Evolutionary conservation across 345 rosid genomes (phyloP).

Genomic region (Gossypium stocksii): DNA sequence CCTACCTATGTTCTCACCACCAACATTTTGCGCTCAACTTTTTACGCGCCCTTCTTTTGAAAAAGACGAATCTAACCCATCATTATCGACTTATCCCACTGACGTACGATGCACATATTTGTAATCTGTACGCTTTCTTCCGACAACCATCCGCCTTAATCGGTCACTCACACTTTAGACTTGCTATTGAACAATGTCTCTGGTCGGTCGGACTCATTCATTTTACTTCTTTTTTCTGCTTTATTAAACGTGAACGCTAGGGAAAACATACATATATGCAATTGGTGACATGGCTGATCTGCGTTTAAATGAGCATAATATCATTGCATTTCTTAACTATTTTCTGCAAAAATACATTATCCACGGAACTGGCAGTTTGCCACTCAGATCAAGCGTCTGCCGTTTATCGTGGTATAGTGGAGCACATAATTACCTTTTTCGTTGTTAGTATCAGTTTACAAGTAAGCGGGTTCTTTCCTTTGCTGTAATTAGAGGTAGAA

Average conservation of each 20-base stretch:
- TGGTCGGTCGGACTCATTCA: background rate
- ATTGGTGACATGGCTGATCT: background rate
- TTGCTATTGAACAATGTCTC: conserved; percentile 13
- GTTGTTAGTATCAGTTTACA: background rate
- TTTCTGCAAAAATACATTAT: background rate
- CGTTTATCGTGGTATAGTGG: background rate
- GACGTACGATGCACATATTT: background rate
- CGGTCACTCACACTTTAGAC: background rate
- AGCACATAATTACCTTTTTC: background rate
- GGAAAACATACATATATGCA: background rate
- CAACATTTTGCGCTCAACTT: background rate
- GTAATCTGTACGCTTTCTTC: background rate
- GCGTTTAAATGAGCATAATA: background rate
- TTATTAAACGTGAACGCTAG: background rate
- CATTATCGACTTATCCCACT: background rate
- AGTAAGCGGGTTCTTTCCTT: background rate
- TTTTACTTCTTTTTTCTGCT: background rate
- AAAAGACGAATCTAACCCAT: conserved; percentile 1
- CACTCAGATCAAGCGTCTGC: too few species aligned
- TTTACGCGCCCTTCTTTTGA: background rate
- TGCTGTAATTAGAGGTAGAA: background rate
- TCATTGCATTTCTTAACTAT: background rate
- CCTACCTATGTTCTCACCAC: background rate
- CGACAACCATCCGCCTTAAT: background rate
- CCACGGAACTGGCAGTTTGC: background rate